Percentiles rank a stretch among this genome's conserved stretches.
Conservation (phyloP, 2,329 filamentous ascomycete species). For the Triangularia setosa region DNA sequence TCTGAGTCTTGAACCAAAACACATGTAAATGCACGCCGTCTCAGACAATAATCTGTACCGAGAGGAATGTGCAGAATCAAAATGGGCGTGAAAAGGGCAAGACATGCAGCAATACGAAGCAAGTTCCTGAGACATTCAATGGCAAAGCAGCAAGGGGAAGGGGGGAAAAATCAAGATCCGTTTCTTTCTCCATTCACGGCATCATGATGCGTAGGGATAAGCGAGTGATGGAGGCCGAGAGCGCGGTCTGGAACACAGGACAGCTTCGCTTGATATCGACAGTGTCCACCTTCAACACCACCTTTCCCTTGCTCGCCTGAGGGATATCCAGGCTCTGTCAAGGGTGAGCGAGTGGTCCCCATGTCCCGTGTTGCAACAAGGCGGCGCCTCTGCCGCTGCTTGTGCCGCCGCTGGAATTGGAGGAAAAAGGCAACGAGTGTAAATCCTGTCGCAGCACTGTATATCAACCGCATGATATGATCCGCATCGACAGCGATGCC, state of each 20-base stretch:
- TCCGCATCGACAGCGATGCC: slow-evolving; percentile 9
- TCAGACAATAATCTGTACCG: neutral
- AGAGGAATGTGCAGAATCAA: neutral
- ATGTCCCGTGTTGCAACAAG: neutral
- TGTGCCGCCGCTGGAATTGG: neutral
- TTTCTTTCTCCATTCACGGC: neutral
- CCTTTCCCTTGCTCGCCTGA: neutral
- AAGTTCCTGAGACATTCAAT: neutral
- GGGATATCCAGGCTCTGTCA: neutral
- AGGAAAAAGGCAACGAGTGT: neutral
- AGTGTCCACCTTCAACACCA: slow-evolving; percentile 3
- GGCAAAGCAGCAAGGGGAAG: neutral
- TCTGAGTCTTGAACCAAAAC: neutral
- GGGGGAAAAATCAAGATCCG: neutral
- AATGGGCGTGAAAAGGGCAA: neutral
- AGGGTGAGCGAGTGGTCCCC: neutral
- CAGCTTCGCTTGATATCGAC: slow-evolving; percentile 3
- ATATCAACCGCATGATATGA: slow-evolving; percentile 15
- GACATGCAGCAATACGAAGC: neutral
- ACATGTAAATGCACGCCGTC: neutral
- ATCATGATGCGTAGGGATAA: neutral
- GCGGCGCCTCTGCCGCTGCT: neutral
- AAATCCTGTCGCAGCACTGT: slow-evolving; percentile 1
- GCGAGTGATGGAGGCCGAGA: neutral
- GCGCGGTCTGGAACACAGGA: slow-evolving; percentile 2